phyloP scores from a whole-genome alignment of 176 grass and related monocot species.

The Eleusine indica region DNA sequence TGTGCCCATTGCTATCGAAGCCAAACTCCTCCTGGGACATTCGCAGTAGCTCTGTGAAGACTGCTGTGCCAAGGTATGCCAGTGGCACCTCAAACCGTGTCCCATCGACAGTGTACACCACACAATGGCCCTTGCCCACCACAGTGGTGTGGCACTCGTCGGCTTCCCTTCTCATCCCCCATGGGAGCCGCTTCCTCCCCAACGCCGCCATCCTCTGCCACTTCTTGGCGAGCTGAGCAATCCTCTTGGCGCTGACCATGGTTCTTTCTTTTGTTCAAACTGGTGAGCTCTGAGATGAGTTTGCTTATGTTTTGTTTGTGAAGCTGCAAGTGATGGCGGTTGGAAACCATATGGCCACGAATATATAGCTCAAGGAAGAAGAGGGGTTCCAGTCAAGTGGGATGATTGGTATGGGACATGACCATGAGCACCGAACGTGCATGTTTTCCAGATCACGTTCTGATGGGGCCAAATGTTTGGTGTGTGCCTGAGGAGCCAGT shows the following conservation, averaged over 20 bases:
- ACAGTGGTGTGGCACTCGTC: not conserved
- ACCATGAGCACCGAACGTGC: slow-evolving; percentile 30
- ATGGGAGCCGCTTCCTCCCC: slow-evolving; percentile 49
- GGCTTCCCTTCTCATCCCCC: not conserved
- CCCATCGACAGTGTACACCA: slow-evolving; percentile 44
- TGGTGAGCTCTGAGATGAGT: not conserved
- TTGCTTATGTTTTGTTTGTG: slow-evolving; percentile 1
- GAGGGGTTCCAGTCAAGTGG: not conserved
- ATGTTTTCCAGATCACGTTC: not conserved
- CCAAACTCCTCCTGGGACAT: slow-evolving; percentile 61
- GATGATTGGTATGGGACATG: slow-evolving; percentile 37
- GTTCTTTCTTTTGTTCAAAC: not conserved
- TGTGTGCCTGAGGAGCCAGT: not conserved
- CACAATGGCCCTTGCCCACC: slow-evolving; percentile 40
- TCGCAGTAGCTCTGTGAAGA: slow-evolving; percentile 50
- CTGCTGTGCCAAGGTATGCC: slow-evolving; percentile 31
- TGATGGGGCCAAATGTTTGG: slow-evolving; percentile 30
- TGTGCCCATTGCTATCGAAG: slow-evolving; percentile 30
- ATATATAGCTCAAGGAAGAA: slow-evolving; percentile 20
- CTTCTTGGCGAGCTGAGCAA: slow-evolving; percentile 42
- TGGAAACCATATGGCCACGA: not conserved
- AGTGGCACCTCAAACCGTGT: slow-evolving; percentile 63
- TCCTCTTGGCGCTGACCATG: slow-evolving; percentile 43
- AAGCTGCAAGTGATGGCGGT: slow-evolving; percentile 15
- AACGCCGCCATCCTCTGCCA: slow-evolving; percentile 51